A percentile compares a stretch with the other conserved stretches of the same genome.
Evolutionary conservation across 106 monocot species (phyloP).

Genomic region (Apostasia ramifera): DNA sequence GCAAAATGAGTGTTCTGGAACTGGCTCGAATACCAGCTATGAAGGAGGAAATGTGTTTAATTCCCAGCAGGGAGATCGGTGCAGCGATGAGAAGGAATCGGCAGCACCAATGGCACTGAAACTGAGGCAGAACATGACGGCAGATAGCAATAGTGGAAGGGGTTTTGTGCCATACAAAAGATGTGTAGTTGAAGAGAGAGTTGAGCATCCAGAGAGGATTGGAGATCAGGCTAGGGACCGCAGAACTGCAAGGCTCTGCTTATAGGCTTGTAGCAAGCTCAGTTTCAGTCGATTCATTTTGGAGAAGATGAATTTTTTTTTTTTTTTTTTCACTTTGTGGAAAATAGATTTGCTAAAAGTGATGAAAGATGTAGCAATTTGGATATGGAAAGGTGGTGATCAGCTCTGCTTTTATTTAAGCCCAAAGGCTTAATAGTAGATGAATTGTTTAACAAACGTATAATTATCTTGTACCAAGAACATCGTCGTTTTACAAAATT

Average conservation of each 20-base stretch:
- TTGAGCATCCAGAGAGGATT: conserved; percentile 2
- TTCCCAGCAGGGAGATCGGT: not conserved
- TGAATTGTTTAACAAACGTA: too few relatives aligned
- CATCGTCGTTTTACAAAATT: too few relatives aligned
- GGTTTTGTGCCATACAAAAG: conserved; percentile 58
- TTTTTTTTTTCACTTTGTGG: too few relatives aligned
- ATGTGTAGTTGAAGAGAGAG: conserved; percentile 24
- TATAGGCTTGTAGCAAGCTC: conserved; percentile 7
- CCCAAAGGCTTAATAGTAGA: too few relatives aligned
- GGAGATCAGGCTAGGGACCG: conserved; percentile 6
- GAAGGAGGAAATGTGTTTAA: conserved; percentile 1
- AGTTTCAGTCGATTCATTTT: too few relatives aligned
- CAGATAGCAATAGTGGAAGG: not conserved
- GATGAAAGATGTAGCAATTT: too few relatives aligned
- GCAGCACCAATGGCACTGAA: not conserved
- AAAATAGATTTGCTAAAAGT: too few relatives aligned
- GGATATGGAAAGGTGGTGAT: too few relatives aligned
- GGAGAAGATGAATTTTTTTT: too few relatives aligned
- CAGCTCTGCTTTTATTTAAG: too few relatives aligned
- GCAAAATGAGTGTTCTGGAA: conserved; percentile 26
- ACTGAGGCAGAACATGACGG: not conserved
- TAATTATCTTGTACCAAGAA: too few relatives aligned
- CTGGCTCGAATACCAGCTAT: conserved; percentile 26
- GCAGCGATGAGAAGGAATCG: not conserved
- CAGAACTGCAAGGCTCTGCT: conserved; percentile 21